Percentiles rank a stretch among this genome's conserved stretches.
phyloP scores from a whole-genome alignment of 805 yeast species.

The Monosporozyma aerobia region DNA sequence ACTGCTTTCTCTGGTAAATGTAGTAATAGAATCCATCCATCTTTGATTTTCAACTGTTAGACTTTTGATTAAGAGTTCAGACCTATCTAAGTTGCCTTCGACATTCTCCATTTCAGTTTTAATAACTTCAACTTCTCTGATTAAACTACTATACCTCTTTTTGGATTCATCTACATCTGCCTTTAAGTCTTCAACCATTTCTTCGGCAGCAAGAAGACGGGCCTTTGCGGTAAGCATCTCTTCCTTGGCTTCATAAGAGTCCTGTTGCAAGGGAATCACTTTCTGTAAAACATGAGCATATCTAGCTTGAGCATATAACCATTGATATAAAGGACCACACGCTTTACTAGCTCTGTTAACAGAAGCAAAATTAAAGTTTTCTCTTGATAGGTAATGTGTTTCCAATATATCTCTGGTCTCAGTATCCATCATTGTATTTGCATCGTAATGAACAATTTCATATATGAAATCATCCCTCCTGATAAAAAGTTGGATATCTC shows the following conservation, averaged over 20 bases:
- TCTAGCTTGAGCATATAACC: conserved; percentile 87
- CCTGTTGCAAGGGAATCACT: conserved; percentile 65
- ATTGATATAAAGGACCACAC: conserved; percentile 80
- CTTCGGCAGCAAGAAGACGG: conserved; percentile 63
- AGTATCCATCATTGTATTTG: conserved; percentile 45
- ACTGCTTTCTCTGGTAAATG: conserved; percentile 39
- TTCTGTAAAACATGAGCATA: conserved; percentile 61
- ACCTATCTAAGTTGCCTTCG: conserved; percentile 49
- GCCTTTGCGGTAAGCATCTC: conserved; percentile 56
- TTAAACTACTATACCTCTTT: conserved; percentile 57
- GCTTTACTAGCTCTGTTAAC: conserved; percentile 90
- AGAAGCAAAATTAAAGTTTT: conserved; percentile 58
- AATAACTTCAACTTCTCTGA: conserved; percentile 68
- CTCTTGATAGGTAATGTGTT: conserved; percentile 46
- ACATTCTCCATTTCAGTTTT: conserved; percentile 62
- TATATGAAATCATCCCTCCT: conserved; percentile 82
- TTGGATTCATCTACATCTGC: conserved; percentile 60
- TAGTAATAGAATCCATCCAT: conserved; percentile 57
- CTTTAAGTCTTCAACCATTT: conserved; percentile 72
- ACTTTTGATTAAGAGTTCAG: conserved; percentile 52
- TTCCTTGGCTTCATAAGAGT: conserved; percentile 50
- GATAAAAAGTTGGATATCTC: conserved; percentile 72
- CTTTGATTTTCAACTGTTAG: conserved; percentile 59
- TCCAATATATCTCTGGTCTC: conserved; percentile 51
- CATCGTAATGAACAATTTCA: conserved; percentile 66